These are phyloP conservation scores for Xerophyta viscosa DNA, from an alignment of 106 monocot species.

Conservation along the genomic window DNA sequence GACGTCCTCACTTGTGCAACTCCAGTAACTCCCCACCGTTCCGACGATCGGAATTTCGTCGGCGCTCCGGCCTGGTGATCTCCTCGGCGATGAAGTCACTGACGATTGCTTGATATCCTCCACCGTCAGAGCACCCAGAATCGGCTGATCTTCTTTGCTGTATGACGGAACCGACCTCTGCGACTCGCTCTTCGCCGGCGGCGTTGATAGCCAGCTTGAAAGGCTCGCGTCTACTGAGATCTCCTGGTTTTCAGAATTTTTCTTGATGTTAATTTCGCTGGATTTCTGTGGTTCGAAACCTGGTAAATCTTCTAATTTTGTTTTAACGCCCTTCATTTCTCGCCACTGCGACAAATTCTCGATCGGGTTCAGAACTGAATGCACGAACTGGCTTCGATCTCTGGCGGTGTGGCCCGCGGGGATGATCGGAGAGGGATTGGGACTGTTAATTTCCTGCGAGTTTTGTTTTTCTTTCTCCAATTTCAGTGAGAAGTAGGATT, in stretches of 20 bases:
- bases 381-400: conserved; percentile 48
- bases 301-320: conserved; percentile 15
- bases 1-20: conserved; percentile 9
- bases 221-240: conserved; percentile 77
- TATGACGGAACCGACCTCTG: conserved; percentile 25
- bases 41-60: conserved; percentile 81
- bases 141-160: conserved; percentile 59
- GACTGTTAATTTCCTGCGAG: conserved; percentile 31
- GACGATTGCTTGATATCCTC: conserved; percentile 68
- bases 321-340: conserved; percentile 29
- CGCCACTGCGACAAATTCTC: conserved; percentile 71
- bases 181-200: conserved; percentile 20
- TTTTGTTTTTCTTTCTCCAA: conserved; percentile 30
- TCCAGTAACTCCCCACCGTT: conserved; percentile 79
- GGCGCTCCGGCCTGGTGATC: conserved; percentile 48
- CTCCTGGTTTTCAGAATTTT: conserved; percentile 23
- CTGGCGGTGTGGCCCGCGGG: conserved; percentile 8
- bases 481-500: conserved; percentile 61
- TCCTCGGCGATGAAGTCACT: conserved; percentile 42
- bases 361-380: conserved; percentile 59
- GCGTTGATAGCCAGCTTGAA: conserved; percentile 59
- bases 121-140: conserved; percentile 70
- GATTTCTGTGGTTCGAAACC: too few species aligned
- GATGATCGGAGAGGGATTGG: conserved; percentile 5
- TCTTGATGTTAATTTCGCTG: conserved; percentile 36